Percentiles rank a stretch among this genome's conserved stretches.
Conservation (phyloP, 2,329 filamentous ascomycete species). For the Xylariaceae sp. region DNA sequence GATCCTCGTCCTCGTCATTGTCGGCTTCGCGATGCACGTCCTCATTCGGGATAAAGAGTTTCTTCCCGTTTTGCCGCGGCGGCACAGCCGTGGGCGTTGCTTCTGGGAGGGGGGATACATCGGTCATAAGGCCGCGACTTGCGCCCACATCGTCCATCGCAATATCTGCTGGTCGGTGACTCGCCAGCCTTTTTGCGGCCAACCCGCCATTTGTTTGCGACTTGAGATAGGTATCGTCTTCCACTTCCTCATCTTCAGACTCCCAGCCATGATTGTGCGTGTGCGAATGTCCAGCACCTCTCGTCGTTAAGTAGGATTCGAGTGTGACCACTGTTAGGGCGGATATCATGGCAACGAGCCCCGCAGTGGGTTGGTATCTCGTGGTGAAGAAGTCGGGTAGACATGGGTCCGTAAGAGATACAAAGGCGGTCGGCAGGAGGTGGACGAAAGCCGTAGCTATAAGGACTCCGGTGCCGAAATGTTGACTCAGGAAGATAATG, state of each 20-base stretch:
- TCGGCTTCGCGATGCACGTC: slow-evolving; percentile 40
- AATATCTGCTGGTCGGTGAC: slow-evolving; percentile 56
- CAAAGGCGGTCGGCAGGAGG: slow-evolving; percentile 71
- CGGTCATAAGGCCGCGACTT: slow-evolving; percentile 62
- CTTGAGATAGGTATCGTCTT: slow-evolving; percentile 39
- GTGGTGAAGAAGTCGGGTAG: slow-evolving; percentile 81
- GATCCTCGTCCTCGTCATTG: slow-evolving; percentile 60
- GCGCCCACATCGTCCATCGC: slow-evolving; percentile 59
- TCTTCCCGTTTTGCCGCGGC: slow-evolving; percentile 27
- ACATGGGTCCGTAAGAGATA: slow-evolving; percentile 71
- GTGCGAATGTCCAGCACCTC: slow-evolving; percentile 68
- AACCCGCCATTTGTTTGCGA: slow-evolving; percentile 44
- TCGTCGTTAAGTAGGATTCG: slow-evolving; percentile 86
- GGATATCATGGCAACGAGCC: slow-evolving; percentile 80
- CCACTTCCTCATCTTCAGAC: slow-evolving; percentile 49
- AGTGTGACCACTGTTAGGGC: slow-evolving; percentile 84
- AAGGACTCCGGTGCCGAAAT: slow-evolving; percentile 84
- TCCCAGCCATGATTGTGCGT: slow-evolving; percentile 60
- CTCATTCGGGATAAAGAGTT: slow-evolving; percentile 19
- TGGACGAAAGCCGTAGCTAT: slow-evolving; percentile 87
- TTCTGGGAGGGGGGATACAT: slow-evolving; percentile 64
- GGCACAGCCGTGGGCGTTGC: slow-evolving; percentile 52
- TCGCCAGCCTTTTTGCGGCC: slow-evolving; percentile 47
- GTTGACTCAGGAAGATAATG: slow-evolving; percentile 71
- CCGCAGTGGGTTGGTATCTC: slow-evolving; percentile 80